Conservation (phyloP, 495 filamentous ascomycete species). For the Trichoderma virens region DNA sequence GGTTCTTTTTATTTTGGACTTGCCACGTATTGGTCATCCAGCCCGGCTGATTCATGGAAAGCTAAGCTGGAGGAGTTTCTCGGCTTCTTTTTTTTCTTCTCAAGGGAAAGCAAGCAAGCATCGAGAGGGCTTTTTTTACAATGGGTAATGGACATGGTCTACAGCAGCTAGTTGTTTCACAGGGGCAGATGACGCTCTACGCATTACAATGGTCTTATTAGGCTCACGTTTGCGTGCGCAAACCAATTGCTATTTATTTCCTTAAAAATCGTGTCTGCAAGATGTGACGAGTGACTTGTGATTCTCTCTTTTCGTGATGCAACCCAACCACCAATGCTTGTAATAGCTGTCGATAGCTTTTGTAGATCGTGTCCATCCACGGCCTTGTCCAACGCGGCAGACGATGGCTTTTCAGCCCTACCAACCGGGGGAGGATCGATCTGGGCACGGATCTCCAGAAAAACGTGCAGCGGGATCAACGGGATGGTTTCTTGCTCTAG, state of each 20-base stretch:
- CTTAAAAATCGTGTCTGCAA: not conserved
- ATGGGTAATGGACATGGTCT: not conserved
- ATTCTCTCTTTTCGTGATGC: not conserved
- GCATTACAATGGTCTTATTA: not conserved
- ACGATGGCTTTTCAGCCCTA: no score
- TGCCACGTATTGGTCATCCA: not conserved
- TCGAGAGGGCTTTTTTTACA: not conserved
- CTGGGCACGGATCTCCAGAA: no score
- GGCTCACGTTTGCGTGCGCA: not conserved
- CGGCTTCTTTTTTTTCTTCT: not conserved
- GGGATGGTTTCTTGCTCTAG: no score
- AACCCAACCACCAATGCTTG: no score
- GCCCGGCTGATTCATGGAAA: not conserved
- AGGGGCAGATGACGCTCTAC: not conserved
- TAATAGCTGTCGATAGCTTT: no score
- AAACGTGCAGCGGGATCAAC: no score
- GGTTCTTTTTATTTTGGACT: not conserved
- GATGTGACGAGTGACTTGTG: not conserved
- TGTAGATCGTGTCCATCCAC: no score
- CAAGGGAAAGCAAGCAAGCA: not conserved
- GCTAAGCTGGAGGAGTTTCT: not conserved
- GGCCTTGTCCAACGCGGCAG: no score
- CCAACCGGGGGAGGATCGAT: no score
- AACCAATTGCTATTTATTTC: not conserved
- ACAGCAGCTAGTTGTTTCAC: no score